Evolutionary conservation across 1,139 yeast species (phyloP).

Genomic region (Yamadazyma dendronema): DNA sequence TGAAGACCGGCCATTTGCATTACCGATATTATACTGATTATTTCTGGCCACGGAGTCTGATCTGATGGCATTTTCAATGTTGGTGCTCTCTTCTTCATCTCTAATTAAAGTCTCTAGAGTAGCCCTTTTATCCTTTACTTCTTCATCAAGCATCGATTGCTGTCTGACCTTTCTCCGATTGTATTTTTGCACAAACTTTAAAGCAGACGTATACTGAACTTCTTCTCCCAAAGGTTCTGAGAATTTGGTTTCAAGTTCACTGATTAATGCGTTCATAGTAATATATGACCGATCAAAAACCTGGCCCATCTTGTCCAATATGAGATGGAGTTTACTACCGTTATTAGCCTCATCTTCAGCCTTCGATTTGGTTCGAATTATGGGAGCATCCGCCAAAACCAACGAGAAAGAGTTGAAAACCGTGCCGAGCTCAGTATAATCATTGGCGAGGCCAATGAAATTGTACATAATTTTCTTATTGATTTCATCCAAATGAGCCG

Average conservation of each 20-base stretch:
- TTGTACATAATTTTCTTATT: conserved; percentile 65
- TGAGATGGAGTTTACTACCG: conserved; percentile 36
- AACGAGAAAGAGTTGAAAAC: conserved; percentile 72
- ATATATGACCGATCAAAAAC: conserved; percentile 72
- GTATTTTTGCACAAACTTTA: conserved; percentile 66
- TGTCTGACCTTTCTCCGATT: conserved; percentile 71
- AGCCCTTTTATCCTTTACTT: conserved; percentile 45
- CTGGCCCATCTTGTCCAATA: conserved; percentile 72
- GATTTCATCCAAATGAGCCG: conserved; percentile 58
- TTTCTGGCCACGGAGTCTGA: conserved; percentile 27
- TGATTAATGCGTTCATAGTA: conserved; percentile 65
- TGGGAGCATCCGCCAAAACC: conserved; percentile 46
- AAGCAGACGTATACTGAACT: conserved; percentile 69
- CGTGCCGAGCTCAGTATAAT: conserved; percentile 69
- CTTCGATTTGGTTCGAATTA: conserved; percentile 17
- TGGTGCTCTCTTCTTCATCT: conserved; percentile 39
- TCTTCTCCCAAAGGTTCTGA: conserved; percentile 85
- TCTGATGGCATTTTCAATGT: conserved; percentile 33
- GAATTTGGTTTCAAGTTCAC: conserved; percentile 67
- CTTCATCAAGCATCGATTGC: conserved; percentile 54
- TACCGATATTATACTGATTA: conserved; percentile 22
- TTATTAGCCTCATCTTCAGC: conserved; percentile 20
- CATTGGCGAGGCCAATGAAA: conserved; percentile 62
- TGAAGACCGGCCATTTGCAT: neutral
- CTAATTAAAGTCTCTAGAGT: conserved; percentile 41